Percentiles rank a stretch among this genome's conserved stretches.
Evolutionary conservation across 768 basidiomycete genomes (phyloP).

Genomic region (Leccinum variicolor): DNA sequence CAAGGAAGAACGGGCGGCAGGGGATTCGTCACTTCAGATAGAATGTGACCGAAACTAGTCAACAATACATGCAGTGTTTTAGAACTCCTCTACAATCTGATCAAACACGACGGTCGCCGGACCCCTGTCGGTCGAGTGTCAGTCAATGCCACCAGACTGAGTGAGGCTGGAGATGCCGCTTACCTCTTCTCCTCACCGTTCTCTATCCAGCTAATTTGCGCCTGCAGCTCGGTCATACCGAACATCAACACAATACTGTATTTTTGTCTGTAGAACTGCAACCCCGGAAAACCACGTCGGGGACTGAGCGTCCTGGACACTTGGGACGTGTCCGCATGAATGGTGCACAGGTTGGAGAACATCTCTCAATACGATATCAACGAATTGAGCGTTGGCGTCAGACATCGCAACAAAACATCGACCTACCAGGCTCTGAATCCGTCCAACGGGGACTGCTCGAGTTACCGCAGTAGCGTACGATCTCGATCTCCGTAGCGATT

Average conservation of each 20-base stretch:
- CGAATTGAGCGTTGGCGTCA: background rate
- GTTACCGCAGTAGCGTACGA: conserved; percentile 29
- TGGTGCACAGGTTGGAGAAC: conserved; percentile 23
- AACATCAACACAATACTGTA: conserved; percentile 42
- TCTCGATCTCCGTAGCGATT: conserved; percentile 22
- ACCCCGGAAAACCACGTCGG: conserved; percentile 24
- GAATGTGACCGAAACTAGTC: background rate
- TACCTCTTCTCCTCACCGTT: conserved; percentile 26
- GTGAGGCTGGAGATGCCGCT: background rate
- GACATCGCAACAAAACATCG: background rate
- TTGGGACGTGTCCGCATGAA: conserved; percentile 26
- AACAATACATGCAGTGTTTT: background rate
- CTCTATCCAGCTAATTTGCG: conserved; percentile 44
- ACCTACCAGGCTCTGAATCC: conserved; percentile 28
- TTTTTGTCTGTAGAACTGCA: conserved; percentile 29
- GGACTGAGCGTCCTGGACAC: conserved; percentile 29
- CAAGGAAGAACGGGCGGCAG: too few relatives aligned
- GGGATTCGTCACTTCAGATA: background rate
- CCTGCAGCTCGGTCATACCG: conserved; percentile 46
- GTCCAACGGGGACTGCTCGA: conserved; percentile 26
- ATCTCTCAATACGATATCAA: conserved; percentile 16
- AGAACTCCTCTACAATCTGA: conserved; percentile 30
- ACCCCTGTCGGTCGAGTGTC: conserved; percentile 17
- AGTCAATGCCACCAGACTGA: background rate
- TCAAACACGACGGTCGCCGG: conserved; percentile 32